Evolutionary conservation across 2,329 filamentous ascomycete genomes (phyloP), one percentile per base, ranked within the genome.

Genomic region (Aspergillus clavatus): DNA sequence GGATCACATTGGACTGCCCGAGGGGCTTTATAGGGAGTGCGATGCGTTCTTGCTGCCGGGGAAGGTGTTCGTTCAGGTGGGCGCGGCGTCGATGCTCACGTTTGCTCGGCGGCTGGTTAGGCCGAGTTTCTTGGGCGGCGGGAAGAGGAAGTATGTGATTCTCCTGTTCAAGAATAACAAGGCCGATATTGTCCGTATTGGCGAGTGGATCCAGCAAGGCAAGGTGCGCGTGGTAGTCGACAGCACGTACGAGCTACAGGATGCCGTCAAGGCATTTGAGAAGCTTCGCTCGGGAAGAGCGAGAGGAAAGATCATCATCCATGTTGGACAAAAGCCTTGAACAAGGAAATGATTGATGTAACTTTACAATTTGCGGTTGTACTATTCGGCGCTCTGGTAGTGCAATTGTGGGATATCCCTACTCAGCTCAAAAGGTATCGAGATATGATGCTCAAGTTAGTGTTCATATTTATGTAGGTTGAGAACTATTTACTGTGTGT

Each of bases 231-330:
- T 73, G 1, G 70, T 81, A 0, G 63, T 84, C 35, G 82, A 83
- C 56, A 69, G 74, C 46, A 67, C 69, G 2, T 82, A 76, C 54
- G 66, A 71, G 8, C 79, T 80, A 57, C 77, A 79, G 37, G 73
- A 84, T 45, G 75, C 72, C 2, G 72, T 74, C 1, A 72, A 76
- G 56, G 82, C 80, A 2, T 81, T 78, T 62, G 73, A 76, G 59
- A 80, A 73, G 57, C 57, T 84, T 55, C 81, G 77, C 65, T 75
- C 68, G 0, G 76, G 76, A 0, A 71, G 75, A 26, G 71, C 76
- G 1, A 76, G 66, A 50, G 83, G 82, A 0, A 86, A 86, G 66
- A 65, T 86, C 50, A 70, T 85, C 21, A 56, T 77, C 53, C 63
- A 58, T 47, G 64, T 69, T 12, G 43, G 52, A 7, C 46, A 54